Percentiles rank a stretch among this genome's conserved stretches.
Evolutionary conservation across 2,329 filamentous ascomycete species (phyloP).

Genomic region (Ophiocordyceps camponoti-saundersi): DNA sequence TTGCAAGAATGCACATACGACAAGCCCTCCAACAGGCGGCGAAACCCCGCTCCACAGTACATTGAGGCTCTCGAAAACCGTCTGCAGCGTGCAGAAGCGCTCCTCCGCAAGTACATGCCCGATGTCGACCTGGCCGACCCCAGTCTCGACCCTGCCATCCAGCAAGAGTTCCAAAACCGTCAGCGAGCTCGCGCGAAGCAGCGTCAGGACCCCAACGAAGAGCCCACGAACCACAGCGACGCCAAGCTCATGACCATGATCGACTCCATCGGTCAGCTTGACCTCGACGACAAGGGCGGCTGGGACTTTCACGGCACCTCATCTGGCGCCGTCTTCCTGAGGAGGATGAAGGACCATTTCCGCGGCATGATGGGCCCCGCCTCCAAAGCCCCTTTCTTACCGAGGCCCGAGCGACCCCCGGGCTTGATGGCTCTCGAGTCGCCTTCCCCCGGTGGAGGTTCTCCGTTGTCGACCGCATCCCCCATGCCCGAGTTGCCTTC

Average conservation of each 20-base stretch:
- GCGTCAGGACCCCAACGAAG: constrained; percentile 14
- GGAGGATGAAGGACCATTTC: constrained; percentile 75
- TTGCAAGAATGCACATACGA: constrained; percentile 81
- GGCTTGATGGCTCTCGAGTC: constrained; percentile 49
- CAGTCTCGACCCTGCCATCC: constrained; percentile 58
- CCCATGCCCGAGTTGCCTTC: constrained; percentile 53
- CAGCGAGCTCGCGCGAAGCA: constrained; percentile 32
- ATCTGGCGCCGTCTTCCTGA: constrained; percentile 77
- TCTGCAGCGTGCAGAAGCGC: constrained; percentile 64
- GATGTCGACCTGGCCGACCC: constrained; percentile 76
- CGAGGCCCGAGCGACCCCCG: constrained; percentile 28
- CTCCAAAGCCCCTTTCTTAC: constrained; percentile 40
- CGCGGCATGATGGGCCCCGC: constrained; percentile 55
- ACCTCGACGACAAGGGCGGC: constrained; percentile 77
- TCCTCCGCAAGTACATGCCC: constrained; percentile 66
- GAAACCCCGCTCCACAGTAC: constrained; percentile 84
- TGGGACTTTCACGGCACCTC: constrained; percentile 94
- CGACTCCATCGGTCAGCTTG: constrained; percentile 75
- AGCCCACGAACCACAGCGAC: constrained; percentile 36
- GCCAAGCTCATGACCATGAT: constrained; percentile 85
- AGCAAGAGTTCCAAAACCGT: constrained; percentile 47
- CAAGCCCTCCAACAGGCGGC: constrained; percentile 78
- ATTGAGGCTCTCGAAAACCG: constrained; percentile 77
- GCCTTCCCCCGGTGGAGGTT: constrained; percentile 45
- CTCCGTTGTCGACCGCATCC: constrained; percentile 37